Evolutionary conservation across 768 basidiomycete genomes (phyloP).

Genomic region (Pleurotus tuber-regium): DNA sequence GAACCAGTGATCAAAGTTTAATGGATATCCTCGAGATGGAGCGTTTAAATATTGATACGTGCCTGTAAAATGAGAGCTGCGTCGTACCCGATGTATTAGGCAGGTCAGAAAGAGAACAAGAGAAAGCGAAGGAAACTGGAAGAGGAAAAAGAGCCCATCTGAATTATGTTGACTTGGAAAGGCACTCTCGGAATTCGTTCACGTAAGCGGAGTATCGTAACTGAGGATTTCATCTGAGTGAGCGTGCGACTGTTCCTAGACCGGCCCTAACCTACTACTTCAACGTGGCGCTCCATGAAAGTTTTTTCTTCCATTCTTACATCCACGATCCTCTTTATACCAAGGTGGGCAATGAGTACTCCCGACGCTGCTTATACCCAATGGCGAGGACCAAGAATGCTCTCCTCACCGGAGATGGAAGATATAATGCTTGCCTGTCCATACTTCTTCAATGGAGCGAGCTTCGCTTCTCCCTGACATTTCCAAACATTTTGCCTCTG

Average conservation of each 20-base stretch:
- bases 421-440: constrained; percentile 66
- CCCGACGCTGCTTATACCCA: constrained; percentile 54
- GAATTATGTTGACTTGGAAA: no score
- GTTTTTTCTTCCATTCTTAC: constrained; percentile 39
- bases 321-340: constrained; percentile 58
- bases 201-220: constrained; percentile 1
- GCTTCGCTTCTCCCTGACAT: constrained; percentile 63
- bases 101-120: background rate
- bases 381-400: constrained; percentile 78
- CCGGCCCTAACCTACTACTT: constrained; percentile 40
- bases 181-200: background rate
- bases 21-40: no score
- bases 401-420: constrained; percentile 40
- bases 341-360: constrained; percentile 56
- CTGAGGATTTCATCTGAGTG: background rate
- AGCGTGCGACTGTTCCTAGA: constrained; percentile 6
- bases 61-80: no score
- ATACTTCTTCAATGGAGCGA: constrained; percentile 25
- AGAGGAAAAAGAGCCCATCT: background rate
- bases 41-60: no score
- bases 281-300: constrained; percentile 6
- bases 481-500: no score
- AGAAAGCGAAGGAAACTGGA: background rate
- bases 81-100: no score
- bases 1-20: background rate